Evolutionary conservation across 805 yeast species (phyloP).

Genomic region (Teunomyces cretensis): DNA sequence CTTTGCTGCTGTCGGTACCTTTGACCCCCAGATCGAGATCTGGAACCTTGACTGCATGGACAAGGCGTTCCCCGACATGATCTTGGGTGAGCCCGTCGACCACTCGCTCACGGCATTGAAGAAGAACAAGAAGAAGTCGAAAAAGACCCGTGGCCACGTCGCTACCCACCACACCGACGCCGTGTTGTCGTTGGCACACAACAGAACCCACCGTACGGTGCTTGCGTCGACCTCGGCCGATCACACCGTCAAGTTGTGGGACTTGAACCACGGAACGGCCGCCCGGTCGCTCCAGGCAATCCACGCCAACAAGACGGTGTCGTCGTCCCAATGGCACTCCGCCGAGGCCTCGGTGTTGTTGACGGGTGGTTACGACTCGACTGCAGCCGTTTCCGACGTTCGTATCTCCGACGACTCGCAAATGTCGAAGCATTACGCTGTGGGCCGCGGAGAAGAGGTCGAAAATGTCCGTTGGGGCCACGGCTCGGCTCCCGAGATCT

Average conservation of each 20-base stretch:
- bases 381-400: conserved; percentile 79
- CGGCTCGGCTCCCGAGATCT: conserved; percentile 46
- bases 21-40: conserved; percentile 95
- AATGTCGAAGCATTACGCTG: conserved; percentile 64
- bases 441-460: conserved; percentile 72
- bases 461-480: conserved; percentile 76
- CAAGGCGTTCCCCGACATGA: conserved; percentile 91
- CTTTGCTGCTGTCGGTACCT: conserved; percentile 95
- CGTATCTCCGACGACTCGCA: conserved; percentile 62
- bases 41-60: conserved; percentile 95
- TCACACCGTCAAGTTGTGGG: conserved; percentile 94
- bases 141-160: conserved; percentile 53
- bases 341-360: conserved; percentile 65
- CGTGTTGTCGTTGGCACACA: conserved; percentile 81
- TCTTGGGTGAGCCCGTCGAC: conserved; percentile 69
- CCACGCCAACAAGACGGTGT: conserved; percentile 79
- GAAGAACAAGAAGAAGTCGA: conserved; percentile 39
- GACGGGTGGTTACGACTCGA: conserved; percentile 93
- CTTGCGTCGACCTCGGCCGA: conserved; percentile 96
- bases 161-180: conserved; percentile 91
- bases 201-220: conserved; percentile 75
- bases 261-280: conserved; percentile 68
- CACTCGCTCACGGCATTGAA: conserved; percentile 30
- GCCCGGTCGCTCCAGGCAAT: conserved; percentile 72
- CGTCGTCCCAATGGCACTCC: conserved; percentile 84